Evolutionary conservation across 2,329 filamentous ascomycete genomes (phyloP), one percentile per base, ranked within the genome.

Genomic region (Alternaria arbusti): DNA sequence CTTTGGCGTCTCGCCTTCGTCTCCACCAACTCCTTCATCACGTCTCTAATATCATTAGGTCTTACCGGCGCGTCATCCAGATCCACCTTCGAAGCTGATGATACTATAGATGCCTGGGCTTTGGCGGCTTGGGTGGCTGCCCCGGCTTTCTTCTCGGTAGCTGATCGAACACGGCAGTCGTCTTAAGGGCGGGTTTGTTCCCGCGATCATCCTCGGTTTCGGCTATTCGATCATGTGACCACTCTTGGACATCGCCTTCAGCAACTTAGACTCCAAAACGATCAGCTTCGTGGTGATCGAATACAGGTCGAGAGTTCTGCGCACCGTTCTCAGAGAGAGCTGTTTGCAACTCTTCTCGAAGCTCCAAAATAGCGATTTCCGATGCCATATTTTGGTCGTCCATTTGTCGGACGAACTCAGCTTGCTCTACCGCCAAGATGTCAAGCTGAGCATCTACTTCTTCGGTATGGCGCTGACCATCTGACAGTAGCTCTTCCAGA

Each of bases 161-260:
- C 23, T 49, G 15, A 13, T 36, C 12, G n/a, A 44, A 22, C 45
- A n/a, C 45, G 46, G 26, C 8, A 30, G 32, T 57, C 26, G 46
- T 20, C 3, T 26, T 22, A 47, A 32, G 17, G 20, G 20, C n/a
- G 11, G 6, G 22, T 32, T 17, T 43, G 47, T 43, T 52, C 26
- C 26, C 51, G 26, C 36, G 13, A 59, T 23, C 17, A 54, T 44
- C 61, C 50, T 60, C 56, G 61, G 56, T 28, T 59, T 26, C 56
- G 56, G 61, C 61, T 59, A 45, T 26, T 45, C 26, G 23, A 25
- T 59, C 60, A 25, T 50, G 56, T 63, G 60, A 59, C 25, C 12
- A 26, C 20, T 12, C 30, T 23, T 54, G 22, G 36, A 5, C 30
- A 17, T 45, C 51, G 13, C 6, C n/a, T 55, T 0, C 22, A 28